Evolutionary conservation across 1,284 basidiomycete genomes (phyloP), one percentile per base, ranked within the genome.

Genomic region (Ceratorhiza oryzae-sativae): DNA sequence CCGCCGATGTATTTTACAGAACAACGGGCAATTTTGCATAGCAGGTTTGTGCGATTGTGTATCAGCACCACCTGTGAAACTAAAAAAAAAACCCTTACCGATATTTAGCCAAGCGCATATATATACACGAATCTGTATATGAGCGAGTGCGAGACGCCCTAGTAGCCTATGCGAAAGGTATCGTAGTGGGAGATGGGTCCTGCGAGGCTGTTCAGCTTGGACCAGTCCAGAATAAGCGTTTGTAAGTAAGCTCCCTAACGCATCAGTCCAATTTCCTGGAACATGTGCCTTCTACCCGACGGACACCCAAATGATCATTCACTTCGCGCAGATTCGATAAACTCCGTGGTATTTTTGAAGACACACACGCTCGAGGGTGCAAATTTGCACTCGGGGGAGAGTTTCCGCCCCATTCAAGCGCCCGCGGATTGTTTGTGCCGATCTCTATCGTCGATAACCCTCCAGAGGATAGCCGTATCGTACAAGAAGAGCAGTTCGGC

Each of bases 21-120:
- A 70, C 55, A 70, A 70, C 53, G 67, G 53, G 10, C 67, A 70
- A 23, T 70, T 70, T 48, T 70, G 67, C 32, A 59, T 58, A 30
- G 67, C 67, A 32, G 53, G 67, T 70, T 27, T n/a, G 63, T 45
- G 51, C 42, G 15, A 8, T 49, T 45, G 51, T 55, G 15, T 46
- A n/a, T 45, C 48, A 46, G 25, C 1, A 46, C 10, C 23, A 9
- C 27, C 15, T 25, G 15, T 6, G 5, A 20, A 10, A 32, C 59
- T 61, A n/a, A 46, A 45, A 4, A 12, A 34, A 20, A 25, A 23
- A 25, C 39, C 32, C 36, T 39, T 6, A 6, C 36, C 36, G 41
- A 45, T 45, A 41, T 8, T 32, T 34, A 65, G 67, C 67, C 10
- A 70, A 70, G 55, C 67, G 67, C 53, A 70, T 70, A 46, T 70